Percentiles rank a stretch among this genome's conserved stretches.
phyloP scores from a whole-genome alignment of 1,139 yeast species.

The Zhuliangozyma parablackwelliae region DNA sequence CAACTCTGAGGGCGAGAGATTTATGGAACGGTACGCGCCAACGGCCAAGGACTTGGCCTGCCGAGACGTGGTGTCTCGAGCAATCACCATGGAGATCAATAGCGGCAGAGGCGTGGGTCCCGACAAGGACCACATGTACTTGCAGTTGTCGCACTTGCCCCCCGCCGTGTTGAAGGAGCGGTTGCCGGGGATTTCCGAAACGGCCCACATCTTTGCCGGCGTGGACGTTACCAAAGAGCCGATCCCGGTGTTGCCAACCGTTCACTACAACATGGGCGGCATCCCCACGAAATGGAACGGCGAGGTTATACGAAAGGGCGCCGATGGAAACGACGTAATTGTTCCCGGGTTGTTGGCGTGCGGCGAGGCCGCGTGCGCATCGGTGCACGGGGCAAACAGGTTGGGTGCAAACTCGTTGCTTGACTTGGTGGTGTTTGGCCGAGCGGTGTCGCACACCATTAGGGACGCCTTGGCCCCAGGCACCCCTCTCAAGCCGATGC shows the following conservation, averaged over 20 bases:
- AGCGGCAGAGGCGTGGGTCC: constrained; percentile 99
- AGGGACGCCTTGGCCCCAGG: constrained; percentile 83
- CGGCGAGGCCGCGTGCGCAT: constrained; percentile 99
- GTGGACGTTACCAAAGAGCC: constrained; percentile 99
- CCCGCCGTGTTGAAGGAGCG: constrained; percentile 88
- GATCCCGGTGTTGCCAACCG: constrained; percentile 96
- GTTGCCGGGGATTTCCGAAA: constrained; percentile 98
- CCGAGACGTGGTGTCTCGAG: constrained; percentile 96
- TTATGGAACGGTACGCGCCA: constrained; percentile 99
- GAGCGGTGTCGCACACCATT: constrained; percentile 95
- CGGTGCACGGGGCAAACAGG: constrained; percentile 99
- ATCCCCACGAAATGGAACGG: constrained; percentile 97
- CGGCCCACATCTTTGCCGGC: constrained; percentile 97
- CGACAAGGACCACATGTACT: constrained; percentile 86
- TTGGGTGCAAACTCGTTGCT: constrained; percentile 96
- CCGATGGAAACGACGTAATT: constrained; percentile 81
- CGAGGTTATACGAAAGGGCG: constrained; percentile 81
- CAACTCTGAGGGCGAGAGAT: constrained; percentile 97
- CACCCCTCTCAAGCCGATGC: constrained; percentile 68
- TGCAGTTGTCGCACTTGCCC: constrained; percentile 92
- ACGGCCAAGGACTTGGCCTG: constrained; percentile 97
- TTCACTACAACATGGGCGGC: constrained; percentile 99
- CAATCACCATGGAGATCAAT: constrained; percentile 96
- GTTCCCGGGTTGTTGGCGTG: constrained; percentile 95
- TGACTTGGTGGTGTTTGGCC: constrained; percentile 95